Evolutionary conservation across 352 stramenopile species (phyloP).

Genomic region (Aphanomyces euteiches): DNA sequence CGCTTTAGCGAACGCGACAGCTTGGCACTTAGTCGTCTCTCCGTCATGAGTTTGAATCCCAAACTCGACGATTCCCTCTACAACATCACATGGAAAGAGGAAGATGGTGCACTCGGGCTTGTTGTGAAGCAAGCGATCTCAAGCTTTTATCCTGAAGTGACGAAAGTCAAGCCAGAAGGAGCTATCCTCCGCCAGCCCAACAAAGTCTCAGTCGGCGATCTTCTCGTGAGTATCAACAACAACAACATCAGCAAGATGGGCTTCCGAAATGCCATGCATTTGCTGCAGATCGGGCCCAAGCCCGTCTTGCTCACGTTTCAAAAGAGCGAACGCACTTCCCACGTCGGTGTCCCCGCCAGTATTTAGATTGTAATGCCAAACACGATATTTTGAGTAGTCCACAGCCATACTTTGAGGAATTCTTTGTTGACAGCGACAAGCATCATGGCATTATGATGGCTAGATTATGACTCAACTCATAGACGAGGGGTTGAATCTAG

Average conservation of each 20-base stretch:
- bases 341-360: slow-evolving; percentile 25
- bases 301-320: slow-evolving; percentile 65
- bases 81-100: slow-evolving; percentile 88
- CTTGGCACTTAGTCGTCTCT: slow-evolving; percentile 42
- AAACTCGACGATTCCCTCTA: slow-evolving; percentile 68
- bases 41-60: slow-evolving; percentile 33
- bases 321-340: slow-evolving; percentile 20
- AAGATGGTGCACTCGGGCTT: slow-evolving; percentile 77
- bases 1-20: slow-evolving; percentile 40
- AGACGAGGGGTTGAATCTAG: too few species aligned
- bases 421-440: too few species aligned
- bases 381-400: too few species aligned
- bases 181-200: slow-evolving; percentile 73
- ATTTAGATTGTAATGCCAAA: slow-evolving; percentile 9
- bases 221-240: slow-evolving; percentile 86
- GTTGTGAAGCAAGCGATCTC: slow-evolving; percentile 71
- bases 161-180: slow-evolving; percentile 83
- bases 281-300: slow-evolving; percentile 83
- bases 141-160: slow-evolving; percentile 76
- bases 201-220: slow-evolving; percentile 79
- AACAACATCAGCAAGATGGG: slow-evolving; percentile 90
- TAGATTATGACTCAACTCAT: too few species aligned
- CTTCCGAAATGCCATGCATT: slow-evolving; percentile 78
- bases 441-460: too few species aligned
- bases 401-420: too few species aligned